These are phyloP conservation scores for Trametes cinnabarina DNA, from an alignment of 768 basidiomycete species.

Conservation along the genomic window DNA sequence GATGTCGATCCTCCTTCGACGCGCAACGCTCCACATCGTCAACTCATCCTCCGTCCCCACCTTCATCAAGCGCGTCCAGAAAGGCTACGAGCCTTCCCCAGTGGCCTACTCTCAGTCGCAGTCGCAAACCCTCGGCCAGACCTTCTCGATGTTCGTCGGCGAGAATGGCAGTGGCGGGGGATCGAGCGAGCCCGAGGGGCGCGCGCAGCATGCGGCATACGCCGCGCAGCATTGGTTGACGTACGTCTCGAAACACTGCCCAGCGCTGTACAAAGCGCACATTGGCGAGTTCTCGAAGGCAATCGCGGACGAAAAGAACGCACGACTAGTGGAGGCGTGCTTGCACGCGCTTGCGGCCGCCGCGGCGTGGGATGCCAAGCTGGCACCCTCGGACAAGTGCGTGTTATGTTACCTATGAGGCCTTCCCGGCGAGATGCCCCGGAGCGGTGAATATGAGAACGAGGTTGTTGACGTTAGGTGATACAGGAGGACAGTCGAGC, in stretches of 20 bases:
- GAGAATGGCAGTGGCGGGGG: conserved; percentile 39
- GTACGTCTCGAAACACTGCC: conserved; percentile 71
- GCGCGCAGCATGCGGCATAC: conserved; percentile 36
- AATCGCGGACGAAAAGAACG: conserved; percentile 61
- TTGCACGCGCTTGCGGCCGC: conserved; percentile 77
- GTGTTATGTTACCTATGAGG: conserved; percentile 29
- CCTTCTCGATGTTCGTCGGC: conserved; percentile 25
- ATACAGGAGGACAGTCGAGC: conserved; percentile 63
- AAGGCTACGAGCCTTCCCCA: conserved; percentile 29
- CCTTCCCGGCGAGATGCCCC: too few relatives aligned
- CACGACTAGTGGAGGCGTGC: conserved; percentile 56
- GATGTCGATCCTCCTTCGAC: conserved; percentile 67
- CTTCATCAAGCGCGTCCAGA: conserved; percentile 67
- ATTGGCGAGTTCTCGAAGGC: conserved; percentile 73
- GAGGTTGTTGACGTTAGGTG: neutral
- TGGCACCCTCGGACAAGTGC: conserved; percentile 65
- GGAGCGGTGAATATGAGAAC: neutral
- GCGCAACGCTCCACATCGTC: conserved; percentile 67
- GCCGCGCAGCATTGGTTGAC: conserved; percentile 53
- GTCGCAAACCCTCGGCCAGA: conserved; percentile 7
- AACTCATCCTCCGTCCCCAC: conserved; percentile 86
- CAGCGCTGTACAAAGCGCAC: conserved; percentile 71
- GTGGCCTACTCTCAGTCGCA: conserved; percentile 16
- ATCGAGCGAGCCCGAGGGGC: conserved; percentile 30
- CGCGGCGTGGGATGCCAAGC: conserved; percentile 54